A percentile compares a stretch with the other conserved stretches of the same genome.
Conservation (phyloP, 495 filamentous ascomycete species). For the Xylaria telfairii region DNA sequence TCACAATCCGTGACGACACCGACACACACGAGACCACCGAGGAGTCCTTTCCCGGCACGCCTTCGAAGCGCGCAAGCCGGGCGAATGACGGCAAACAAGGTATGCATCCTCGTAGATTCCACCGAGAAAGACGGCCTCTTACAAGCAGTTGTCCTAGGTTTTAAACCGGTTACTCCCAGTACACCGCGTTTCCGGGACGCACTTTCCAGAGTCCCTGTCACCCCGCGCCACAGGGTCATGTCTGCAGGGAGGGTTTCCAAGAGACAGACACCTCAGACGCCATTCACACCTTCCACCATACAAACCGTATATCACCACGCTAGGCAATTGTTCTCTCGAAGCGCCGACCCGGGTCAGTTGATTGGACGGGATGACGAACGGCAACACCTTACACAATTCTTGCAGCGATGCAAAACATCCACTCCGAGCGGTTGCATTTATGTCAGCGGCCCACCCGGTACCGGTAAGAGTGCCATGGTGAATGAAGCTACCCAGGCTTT, state of each 20-base stretch:
- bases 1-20: slow-evolving; percentile 44
- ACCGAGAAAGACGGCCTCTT: slow-evolving; percentile 18
- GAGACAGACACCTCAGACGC: slow-evolving; percentile 64
- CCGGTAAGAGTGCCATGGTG: slow-evolving; percentile 94
- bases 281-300: slow-evolving; percentile 64
- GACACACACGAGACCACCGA: slow-evolving; percentile 27
- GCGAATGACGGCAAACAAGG: slow-evolving; percentile 31
- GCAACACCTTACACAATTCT: slow-evolving; percentile 70
- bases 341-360: slow-evolving; percentile 73
- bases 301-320: slow-evolving; percentile 85
- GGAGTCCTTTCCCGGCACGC: slow-evolving; percentile 34
- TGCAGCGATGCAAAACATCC: slow-evolving; percentile 65
- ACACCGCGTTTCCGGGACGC: slow-evolving; percentile 64
- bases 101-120: slow-evolving; percentile 21
- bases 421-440: slow-evolving; percentile 85
- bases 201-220: slow-evolving; percentile 50
- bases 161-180: slow-evolving; percentile 69
- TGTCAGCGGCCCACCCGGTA: slow-evolving; percentile 93
- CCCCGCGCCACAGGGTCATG: slow-evolving; percentile 57
- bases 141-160: slow-evolving; percentile 24
- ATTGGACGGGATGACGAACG: slow-evolving; percentile 85
- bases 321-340: slow-evolving; percentile 83
- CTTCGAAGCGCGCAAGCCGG: slow-evolving; percentile 35
- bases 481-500: slow-evolving; percentile 73
- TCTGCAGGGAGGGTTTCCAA: slow-evolving; percentile 57